phyloP scores from a whole-genome alignment of 768 basidiomycete species.

The Lactarius hatsudake region DNA sequence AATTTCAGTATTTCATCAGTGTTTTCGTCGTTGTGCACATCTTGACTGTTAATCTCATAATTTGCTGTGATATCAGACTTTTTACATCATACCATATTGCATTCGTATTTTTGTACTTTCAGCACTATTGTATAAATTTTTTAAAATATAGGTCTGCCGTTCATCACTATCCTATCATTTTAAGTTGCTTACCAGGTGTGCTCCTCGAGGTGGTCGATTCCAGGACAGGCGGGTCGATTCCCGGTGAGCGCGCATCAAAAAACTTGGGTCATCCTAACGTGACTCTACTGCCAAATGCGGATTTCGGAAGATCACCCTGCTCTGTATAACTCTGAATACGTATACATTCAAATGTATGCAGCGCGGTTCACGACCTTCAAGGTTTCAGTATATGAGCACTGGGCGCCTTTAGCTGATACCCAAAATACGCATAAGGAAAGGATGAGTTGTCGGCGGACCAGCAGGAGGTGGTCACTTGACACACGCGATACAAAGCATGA shows the following conservation, averaged over 20 bases:
- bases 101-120: conserved; percentile 24
- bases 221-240: not conserved
- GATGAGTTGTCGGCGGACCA: conserved; percentile 14
- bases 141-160: conserved; percentile 15
- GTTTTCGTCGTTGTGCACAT: conserved; percentile 27
- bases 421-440: conserved; percentile 5
- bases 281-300: conserved; percentile 15
- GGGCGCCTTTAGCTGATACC: conserved; percentile 7
- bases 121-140: conserved; percentile 25
- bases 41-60: conserved; percentile 17
- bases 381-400: conserved; percentile 10
- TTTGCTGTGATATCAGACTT: conserved; percentile 22
- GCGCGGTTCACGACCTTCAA: conserved; percentile 6
- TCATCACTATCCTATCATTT: conserved; percentile 3
- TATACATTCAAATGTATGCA: conserved; percentile 11
- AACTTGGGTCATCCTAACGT: not conserved
- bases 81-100: conserved; percentile 24
- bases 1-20: conserved; percentile 38
- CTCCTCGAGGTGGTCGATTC: not conserved
- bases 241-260: conserved; percentile 24
- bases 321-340: conserved; percentile 1
- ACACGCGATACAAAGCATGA: conserved; percentile 17
- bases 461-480: conserved; percentile 10
- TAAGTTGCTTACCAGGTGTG: not conserved
- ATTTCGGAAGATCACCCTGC: not conserved